Conservation (phyloP, 1,284 basidiomycete species). For the Taiwanofungus camphoratus region DNA sequence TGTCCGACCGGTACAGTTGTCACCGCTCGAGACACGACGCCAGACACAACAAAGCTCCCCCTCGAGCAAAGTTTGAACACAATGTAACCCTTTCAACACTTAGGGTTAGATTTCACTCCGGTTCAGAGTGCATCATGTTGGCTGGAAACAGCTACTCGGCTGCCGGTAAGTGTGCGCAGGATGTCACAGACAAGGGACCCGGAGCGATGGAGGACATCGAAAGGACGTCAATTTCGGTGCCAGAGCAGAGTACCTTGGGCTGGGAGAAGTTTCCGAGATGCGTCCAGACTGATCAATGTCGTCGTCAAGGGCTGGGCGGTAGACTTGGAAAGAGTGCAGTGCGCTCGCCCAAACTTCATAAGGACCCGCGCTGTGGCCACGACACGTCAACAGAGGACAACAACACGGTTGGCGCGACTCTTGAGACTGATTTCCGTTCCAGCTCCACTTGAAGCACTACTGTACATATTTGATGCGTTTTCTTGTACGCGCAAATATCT, state of each 20-base stretch:
- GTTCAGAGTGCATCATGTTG: constrained; percentile 27
- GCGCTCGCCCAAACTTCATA: too few species aligned
- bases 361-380: too few species aligned
- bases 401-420: background rate
- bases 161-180: constrained; percentile 13
- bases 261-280: background rate
- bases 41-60: constrained; percentile 16
- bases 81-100: constrained; percentile 28
- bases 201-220: constrained; percentile 24
- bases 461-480: too few species aligned
- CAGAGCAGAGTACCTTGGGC: background rate
- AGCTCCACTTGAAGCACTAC: too few species aligned
- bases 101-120: constrained; percentile 49
- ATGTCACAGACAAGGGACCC: constrained; percentile 18
- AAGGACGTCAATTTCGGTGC: constrained; percentile 13
- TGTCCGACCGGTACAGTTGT: constrained; percentile 4
- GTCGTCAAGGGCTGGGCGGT: background rate
- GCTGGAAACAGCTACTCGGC: constrained; percentile 23
- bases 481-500: too few species aligned
- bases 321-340: background rate
- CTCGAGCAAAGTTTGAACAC: constrained; percentile 29
- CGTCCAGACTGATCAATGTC: background rate
- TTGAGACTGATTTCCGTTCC: too few species aligned
- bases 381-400: background rate
- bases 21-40: constrained; percentile 25